Conservation (phyloP, 2,329 filamentous ascomycete genomes). For the Uncinocarpus reesii region DNA sequence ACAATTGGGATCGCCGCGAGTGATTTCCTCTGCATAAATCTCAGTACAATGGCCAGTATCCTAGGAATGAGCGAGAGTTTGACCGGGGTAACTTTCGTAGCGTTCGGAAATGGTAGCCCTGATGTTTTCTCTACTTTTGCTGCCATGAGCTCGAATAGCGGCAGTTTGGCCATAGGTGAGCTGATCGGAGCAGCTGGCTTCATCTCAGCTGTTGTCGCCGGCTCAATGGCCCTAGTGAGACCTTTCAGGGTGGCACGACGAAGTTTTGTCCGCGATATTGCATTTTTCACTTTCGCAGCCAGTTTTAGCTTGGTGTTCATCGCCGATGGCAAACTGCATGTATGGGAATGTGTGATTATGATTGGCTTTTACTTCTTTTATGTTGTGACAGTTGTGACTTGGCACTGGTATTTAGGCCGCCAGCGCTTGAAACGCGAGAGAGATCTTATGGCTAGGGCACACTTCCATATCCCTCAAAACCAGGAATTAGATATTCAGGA, state of each 20-base stretch:
- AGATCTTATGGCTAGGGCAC: conserved; percentile 62
- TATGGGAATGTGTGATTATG: conserved; percentile 89
- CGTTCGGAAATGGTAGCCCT: conserved; percentile 94
- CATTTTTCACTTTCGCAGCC: conserved; percentile 82
- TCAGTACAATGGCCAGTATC: conserved; percentile 81
- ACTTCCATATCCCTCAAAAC: conserved; percentile 54
- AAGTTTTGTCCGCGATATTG: conserved; percentile 83
- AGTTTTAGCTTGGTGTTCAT: conserved; percentile 80
- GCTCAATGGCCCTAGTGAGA: conserved; percentile 92
- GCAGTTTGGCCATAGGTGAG: conserved; percentile 92
- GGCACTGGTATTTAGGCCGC: conserved; percentile 76
- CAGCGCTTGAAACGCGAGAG: conserved; percentile 52
- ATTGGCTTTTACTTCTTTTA: conserved; percentile 86
- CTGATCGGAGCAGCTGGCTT: conserved; percentile 90
- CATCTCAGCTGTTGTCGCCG: conserved; percentile 91
- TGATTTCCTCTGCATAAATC: conserved; percentile 95
- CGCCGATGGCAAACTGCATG: conserved; percentile 66
- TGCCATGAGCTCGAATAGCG: conserved; percentile 92
- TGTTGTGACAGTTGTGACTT: conserved; percentile 73
- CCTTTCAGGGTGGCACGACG: conserved; percentile 85
- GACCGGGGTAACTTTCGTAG: conserved; percentile 89
- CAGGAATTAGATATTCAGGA: conserved; percentile 51
- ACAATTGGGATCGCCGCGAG: conserved; percentile 96
- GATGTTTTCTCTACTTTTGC: conserved; percentile 98
- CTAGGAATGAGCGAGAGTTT: conserved; percentile 92